Base-by-base conservation (phyloP, 2,329 filamentous ascomycete genomes). In the Geosmithia morbida region DNA sequence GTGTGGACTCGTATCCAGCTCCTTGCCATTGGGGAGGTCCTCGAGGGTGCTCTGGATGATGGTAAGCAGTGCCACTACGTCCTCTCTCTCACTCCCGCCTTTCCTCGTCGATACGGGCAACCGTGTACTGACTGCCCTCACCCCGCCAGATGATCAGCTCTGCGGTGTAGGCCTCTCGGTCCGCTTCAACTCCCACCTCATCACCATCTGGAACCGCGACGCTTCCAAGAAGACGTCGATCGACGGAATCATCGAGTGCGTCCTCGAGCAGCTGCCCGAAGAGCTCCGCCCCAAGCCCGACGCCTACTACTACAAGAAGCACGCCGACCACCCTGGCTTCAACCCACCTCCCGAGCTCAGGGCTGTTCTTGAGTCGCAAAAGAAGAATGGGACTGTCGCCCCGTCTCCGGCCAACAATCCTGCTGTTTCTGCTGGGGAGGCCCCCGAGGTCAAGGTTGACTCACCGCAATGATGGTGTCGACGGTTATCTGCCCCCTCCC, bases 141-240 rank as follows among this genome's bases (percentile, higher is more conserved):
- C n/a, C n/a, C n/a, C n/a, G 4, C 19, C 57, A 87, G 86, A 79
- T 50, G 84, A 87, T 61, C 87, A 94, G 61, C 84, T 97, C 55
- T 92, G 89, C 61, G 90, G 90, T 46, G 81, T 96, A 44, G 87
- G 85, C 41, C 80, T 92, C 53, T 88, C 85, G 1, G 85, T 90
- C 49, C 83, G 89, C 57, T 94, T 92, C 74, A 94, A 89, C 67
- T 84, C 82, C 29, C 82, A 90, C 61, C 78, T 95, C 55, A 83
- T 96, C 61, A 85, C 85, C 55, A 78, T 97, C 58, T 97, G 90
- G 90, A 92, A 95, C 67, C 86, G 92, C 52, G 85, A 94, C 58
- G 81, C 82, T 19, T 81, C 79, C 50, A 88, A 92, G 65, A 74
- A 86, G 58, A 79, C 77, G 55, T 92, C 87, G 6, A 77, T 92